Evolutionary conservation across 2,329 filamentous ascomycete genomes (phyloP).

Genomic region (Tetracladium maxilliforme): DNA sequence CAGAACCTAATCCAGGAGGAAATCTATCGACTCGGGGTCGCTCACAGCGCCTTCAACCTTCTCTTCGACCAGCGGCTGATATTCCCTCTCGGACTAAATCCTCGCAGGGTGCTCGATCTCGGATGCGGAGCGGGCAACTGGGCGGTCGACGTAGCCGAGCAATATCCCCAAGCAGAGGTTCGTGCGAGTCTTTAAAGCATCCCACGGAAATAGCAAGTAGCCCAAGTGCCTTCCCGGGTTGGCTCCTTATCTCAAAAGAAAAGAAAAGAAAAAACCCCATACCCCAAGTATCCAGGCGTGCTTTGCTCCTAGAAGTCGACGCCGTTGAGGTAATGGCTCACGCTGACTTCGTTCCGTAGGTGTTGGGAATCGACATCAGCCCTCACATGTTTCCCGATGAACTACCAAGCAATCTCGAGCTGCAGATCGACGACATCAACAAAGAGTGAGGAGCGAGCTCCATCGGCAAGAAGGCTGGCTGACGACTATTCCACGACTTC

Average conservation of each 20-base stretch:
- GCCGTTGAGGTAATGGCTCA: constrained; percentile 1
- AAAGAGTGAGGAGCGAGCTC: constrained; percentile 26
- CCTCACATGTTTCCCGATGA: constrained; percentile 54
- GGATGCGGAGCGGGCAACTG: constrained; percentile 59
- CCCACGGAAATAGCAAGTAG: neutral
- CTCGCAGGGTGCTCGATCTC: constrained; percentile 52
- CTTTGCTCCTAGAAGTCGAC: no score
- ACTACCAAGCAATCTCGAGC: constrained; percentile 48
- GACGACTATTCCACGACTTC: constrained; percentile 1
- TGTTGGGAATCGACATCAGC: constrained; percentile 57
- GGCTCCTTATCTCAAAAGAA: neutral
- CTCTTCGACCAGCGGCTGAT: constrained; percentile 54
- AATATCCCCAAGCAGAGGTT: constrained; percentile 51
- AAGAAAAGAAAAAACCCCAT: neutral
- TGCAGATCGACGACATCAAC: constrained; percentile 61
- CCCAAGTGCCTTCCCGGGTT: neutral
- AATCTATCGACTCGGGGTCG: constrained; percentile 44
- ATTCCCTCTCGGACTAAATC: constrained; percentile 48
- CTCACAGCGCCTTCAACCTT: constrained; percentile 45
- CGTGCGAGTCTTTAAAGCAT: no score
- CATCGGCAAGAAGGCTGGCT: constrained; percentile 1
- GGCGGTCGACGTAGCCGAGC: constrained; percentile 53
- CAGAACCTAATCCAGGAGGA: no score
- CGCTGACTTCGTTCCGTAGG: constrained; percentile 29
- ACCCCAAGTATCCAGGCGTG: neutral